Evolutionary conservation across 2,329 filamentous ascomycete genomes (phyloP), one percentile per base, ranked within the genome.

Genomic region (Nemania sp.): DNA sequence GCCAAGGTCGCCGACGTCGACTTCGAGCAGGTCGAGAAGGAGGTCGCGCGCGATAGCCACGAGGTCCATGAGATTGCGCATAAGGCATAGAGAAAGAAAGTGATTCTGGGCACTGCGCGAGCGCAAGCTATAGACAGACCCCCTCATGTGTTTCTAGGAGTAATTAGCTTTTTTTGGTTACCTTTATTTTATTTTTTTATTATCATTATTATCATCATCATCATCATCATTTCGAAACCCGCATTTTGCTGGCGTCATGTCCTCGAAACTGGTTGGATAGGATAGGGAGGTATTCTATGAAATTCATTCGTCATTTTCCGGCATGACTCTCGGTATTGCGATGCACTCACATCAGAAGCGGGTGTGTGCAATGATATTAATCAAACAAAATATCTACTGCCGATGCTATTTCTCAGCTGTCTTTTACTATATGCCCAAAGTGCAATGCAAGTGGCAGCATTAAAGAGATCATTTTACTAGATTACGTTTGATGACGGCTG

Each of bases 1-100:
- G 88, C 86, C 41, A 72, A 79, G 53, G 84, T 85, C 18, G 83
- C 80, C 5, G 79, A 81, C 66, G 67, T 86, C 62, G 81, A 86
- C 72, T 74, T 85, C 47, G 77, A 79, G 51, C 77, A 83, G 76
- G 77, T 83, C 61, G 82, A 84, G 77, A 82, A 84, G 77, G 82
- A 84, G 72, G 67, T 75, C 0, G 72, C 70, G 18, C 71, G 75
- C 32, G 74, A 76, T 58, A 74, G 70, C 20, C 72, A 75, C 61
- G 75, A 77, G 22, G 66, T 75, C 4, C 82, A 68, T 26, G 74
- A 76, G 22, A 65, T 76, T 7, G 81, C 62, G 53, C 47, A 65
- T 22, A 77, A 77, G 72, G 72, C 67, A 41, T 77, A 73, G 61
- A 47, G 26, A 4, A 18, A 11, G n/a, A 22, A 32, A 4, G 41